Conservation (phyloP, 2,329 filamentous ascomycete genomes). For the Fusarium piperis region DNA sequence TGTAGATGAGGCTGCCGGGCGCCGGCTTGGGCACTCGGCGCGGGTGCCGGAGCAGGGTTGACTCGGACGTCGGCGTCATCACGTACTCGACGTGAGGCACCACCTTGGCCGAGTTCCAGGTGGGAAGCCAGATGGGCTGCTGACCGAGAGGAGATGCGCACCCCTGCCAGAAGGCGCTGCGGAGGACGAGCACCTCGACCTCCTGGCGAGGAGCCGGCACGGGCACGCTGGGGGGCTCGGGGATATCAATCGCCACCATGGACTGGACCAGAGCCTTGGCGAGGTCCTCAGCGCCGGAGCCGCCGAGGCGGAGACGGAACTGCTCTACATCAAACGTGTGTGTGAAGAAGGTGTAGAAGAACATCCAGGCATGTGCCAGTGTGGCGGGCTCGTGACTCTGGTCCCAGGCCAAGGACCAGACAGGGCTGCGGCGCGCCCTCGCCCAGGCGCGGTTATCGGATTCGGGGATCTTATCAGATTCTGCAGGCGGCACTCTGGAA, state of each 20-base stretch:
- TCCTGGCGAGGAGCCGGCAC: constrained; percentile 40
- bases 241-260: constrained; percentile 54
- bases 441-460: constrained; percentile 58
- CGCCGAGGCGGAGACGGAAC: constrained; percentile 36
- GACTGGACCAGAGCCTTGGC: constrained; percentile 50
- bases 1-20: constrained; percentile 75
- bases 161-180: constrained; percentile 72
- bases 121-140: constrained; percentile 66
- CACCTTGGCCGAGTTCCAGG: constrained; percentile 48
- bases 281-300: constrained; percentile 24
- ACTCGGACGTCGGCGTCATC: constrained; percentile 45
- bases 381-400: constrained; percentile 47
- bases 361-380: constrained; percentile 59
- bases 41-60: constrained; percentile 65
- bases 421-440: constrained; percentile 58
- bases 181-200: constrained; percentile 53
- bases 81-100: constrained; percentile 50
- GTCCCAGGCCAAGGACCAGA: constrained; percentile 55
- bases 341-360: constrained; percentile 58
- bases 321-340: constrained; percentile 34
- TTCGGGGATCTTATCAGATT: constrained; percentile 38
- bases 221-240: constrained; percentile 46
- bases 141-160: constrained; percentile 72
- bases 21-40: constrained; percentile 73
- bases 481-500: constrained; percentile 23